A percentile compares a stretch with the other conserved stretches of the same genome.
Evolutionary conservation across 495 filamentous ascomycete species (phyloP).

Genomic region (Aspergillus panamensis): DNA sequence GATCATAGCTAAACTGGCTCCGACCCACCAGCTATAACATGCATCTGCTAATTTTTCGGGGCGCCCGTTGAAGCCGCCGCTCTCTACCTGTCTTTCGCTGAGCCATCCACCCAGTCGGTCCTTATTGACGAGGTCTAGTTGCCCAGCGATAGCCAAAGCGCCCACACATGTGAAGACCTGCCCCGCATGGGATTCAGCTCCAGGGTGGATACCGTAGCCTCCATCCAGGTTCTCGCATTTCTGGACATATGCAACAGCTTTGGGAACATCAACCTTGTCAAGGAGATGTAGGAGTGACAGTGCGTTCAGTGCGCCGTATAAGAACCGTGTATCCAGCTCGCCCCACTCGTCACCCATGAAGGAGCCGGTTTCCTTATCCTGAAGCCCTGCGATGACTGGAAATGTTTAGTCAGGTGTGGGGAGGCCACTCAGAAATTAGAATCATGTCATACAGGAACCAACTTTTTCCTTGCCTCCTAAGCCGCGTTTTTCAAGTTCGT

Average conservation of each 20-base stretch:
- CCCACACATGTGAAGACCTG: slow-evolving; percentile 96
- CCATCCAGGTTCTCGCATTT: slow-evolving; percentile 90
- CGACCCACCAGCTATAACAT: slow-evolving; percentile 98
- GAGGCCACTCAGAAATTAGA: slow-evolving; percentile 1
- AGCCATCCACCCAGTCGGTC: slow-evolving; percentile 86
- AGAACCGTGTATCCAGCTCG: slow-evolving; percentile 89
- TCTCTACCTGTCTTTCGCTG: slow-evolving; percentile 83
- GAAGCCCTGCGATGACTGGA: slow-evolving; percentile 74
- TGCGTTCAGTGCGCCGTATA: slow-evolving; percentile 83
- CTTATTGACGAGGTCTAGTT: slow-evolving; percentile 76
- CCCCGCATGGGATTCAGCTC: slow-evolving; percentile 86
- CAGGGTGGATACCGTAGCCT: slow-evolving; percentile 83
- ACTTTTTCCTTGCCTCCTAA: slow-evolving; percentile 65
- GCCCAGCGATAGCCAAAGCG: slow-evolving; percentile 75
- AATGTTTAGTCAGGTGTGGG: slow-evolving; percentile 22
- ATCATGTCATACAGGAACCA: slow-evolving; percentile 58
- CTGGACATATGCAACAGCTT: slow-evolving; percentile 72
- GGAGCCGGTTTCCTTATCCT: slow-evolving; percentile 74
- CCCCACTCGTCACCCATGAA: slow-evolving; percentile 97
- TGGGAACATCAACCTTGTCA: slow-evolving; percentile 67
- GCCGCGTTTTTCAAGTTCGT: slow-evolving; percentile 68
- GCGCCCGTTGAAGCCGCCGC: slow-evolving; percentile 87
- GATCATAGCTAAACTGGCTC: slow-evolving; percentile 85
- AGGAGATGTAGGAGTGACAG: slow-evolving; percentile 75
- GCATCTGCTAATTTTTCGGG: slow-evolving; percentile 96